A percentile compares a stretch with the other conserved stretches of the same genome.
Conservation (phyloP, 2,329 filamentous ascomycete genomes). For the Tolypocladium amazonense region DNA sequence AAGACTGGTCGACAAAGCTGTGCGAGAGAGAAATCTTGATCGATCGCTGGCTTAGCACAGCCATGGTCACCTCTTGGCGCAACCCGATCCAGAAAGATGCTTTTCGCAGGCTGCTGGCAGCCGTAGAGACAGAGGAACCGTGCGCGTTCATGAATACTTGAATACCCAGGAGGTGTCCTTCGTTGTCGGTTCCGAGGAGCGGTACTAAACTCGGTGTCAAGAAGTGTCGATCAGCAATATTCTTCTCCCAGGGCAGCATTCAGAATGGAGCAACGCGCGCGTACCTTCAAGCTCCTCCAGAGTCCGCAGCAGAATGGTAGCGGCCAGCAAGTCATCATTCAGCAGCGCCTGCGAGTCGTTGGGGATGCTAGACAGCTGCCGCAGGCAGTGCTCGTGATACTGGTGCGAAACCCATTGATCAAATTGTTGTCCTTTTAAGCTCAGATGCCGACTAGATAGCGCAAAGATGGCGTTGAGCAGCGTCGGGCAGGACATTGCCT, state of each 20-base stretch:
- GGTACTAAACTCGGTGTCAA: constrained; percentile 7
- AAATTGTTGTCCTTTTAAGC: constrained; percentile 24
- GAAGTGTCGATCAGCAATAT: not conserved
- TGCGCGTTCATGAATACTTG: constrained; percentile 34
- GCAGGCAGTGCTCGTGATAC: constrained; percentile 44
- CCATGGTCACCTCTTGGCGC: constrained; percentile 48
- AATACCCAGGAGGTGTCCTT: constrained; percentile 35
- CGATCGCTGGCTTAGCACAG: constrained; percentile 34
- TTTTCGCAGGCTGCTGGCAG: constrained; percentile 29
- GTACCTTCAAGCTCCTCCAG: constrained; percentile 41
- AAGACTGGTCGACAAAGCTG: constrained; percentile 38
- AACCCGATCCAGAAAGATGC: constrained; percentile 48
- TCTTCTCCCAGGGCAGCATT: too few species aligned
- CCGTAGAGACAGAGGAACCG: constrained; percentile 16
- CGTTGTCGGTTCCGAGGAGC: constrained; percentile 29
- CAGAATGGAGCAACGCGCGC: not conserved
- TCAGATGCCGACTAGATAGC: constrained; percentile 43
- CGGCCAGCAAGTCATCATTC: constrained; percentile 44
- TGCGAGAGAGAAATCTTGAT: constrained; percentile 39
- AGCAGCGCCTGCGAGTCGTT: constrained; percentile 24
- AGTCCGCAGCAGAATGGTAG: constrained; percentile 45
- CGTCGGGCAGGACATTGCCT: constrained; percentile 37
- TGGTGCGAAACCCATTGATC: constrained; percentile 37
- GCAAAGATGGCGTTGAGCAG: constrained; percentile 48
- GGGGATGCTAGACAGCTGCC: constrained; percentile 35